Percentiles rank a stretch among this genome's conserved stretches.
Evolutionary conservation across 2,329 filamentous ascomycete species (phyloP).

Genomic region (Fusarium algeriense): DNA sequence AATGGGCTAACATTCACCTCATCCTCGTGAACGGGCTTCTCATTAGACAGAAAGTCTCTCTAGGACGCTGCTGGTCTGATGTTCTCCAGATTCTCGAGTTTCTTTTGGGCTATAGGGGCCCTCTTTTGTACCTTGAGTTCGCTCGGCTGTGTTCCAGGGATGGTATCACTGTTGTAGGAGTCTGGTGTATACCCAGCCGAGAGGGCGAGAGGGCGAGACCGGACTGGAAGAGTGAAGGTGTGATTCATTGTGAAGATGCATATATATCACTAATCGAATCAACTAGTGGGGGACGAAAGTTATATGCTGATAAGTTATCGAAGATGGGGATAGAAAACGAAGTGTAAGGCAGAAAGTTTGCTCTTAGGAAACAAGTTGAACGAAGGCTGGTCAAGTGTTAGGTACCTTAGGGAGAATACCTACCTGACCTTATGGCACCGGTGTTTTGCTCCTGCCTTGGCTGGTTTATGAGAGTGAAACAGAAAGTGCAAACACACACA

Average conservation of each 20-base stretch:
- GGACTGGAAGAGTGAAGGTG: slow-evolving; percentile 31
- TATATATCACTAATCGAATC: background rate
- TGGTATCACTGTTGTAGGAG: slow-evolving; percentile 2
- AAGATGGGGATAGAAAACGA: background rate
- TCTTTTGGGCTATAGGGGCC: slow-evolving; percentile 1
- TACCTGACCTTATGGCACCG: background rate
- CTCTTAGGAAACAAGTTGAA: background rate
- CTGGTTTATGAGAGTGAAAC: background rate
- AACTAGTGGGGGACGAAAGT: background rate
- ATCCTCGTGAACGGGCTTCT: slow-evolving; percentile 6
- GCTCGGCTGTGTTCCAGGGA: slow-evolving; percentile 4
- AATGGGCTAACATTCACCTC: slow-evolving; percentile 22
- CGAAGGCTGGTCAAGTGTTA: too few relatives aligned
- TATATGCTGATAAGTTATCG: slow-evolving; percentile 4
- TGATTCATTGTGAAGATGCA: slow-evolving; percentile 35
- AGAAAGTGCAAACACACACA: background rate
- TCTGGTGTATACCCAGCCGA: background rate
- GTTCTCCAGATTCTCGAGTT: slow-evolving; percentile 19
- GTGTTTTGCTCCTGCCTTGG: background rate
- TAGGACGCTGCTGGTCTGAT: slow-evolving; percentile 14
- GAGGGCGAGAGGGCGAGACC: slow-evolving; percentile 7
- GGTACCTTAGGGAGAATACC: too few relatives aligned
- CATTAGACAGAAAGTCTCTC: slow-evolving; percentile 1
- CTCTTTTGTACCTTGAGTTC: slow-evolving; percentile 13
- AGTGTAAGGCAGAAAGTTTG: background rate